Conservation (phyloP, 306 rosid species). For the Prunus padus region DNA sequence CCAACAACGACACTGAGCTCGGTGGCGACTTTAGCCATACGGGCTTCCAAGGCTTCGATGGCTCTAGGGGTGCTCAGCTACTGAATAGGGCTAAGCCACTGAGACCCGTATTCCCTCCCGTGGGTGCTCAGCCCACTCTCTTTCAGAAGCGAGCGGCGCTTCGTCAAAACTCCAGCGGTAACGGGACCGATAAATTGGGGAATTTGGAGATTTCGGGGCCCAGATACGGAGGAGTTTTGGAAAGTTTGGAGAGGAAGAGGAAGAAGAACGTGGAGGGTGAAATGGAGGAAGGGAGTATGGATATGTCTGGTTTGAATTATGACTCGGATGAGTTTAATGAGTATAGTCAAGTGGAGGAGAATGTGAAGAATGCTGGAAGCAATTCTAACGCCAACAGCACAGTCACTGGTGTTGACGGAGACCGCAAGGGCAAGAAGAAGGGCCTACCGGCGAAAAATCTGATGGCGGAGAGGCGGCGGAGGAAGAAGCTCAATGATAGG, state of each 20-base stretch:
- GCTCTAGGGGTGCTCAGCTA: constrained; percentile 42
- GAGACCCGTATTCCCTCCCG: constrained; percentile 27
- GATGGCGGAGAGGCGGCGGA: constrained; percentile 94
- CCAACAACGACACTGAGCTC: constrained; percentile 18
- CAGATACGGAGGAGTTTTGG: constrained; percentile 25
- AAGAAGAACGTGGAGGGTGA: constrained; percentile 41
- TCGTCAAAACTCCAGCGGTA: constrained; percentile 22
- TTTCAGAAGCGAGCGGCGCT: constrained; percentile 69
- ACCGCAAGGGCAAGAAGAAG: constrained; percentile 83
- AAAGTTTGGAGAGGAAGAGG: constrained; percentile 41
- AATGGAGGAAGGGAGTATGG: constrained; percentile 48
- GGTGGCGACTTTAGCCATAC: neutral
- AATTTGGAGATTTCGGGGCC: constrained; percentile 46
- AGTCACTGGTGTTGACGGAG: constrained; percentile 48
- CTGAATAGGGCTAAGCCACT: constrained; percentile 40
- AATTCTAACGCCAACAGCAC: constrained; percentile 44
- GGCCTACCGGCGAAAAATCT: constrained; percentile 86
- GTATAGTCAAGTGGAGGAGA: constrained; percentile 38
- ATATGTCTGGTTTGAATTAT: constrained; percentile 52
- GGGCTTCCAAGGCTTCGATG: constrained; percentile 40
- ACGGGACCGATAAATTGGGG: constrained; percentile 34
- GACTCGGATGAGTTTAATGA: constrained; percentile 68
- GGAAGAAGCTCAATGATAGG: constrained; percentile 94
- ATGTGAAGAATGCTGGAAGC: constrained; percentile 35
- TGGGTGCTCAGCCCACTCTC: constrained; percentile 63